Conservation (phyloP, 1,284 basidiomycete genomes). For the Trametes sp. region DNA sequence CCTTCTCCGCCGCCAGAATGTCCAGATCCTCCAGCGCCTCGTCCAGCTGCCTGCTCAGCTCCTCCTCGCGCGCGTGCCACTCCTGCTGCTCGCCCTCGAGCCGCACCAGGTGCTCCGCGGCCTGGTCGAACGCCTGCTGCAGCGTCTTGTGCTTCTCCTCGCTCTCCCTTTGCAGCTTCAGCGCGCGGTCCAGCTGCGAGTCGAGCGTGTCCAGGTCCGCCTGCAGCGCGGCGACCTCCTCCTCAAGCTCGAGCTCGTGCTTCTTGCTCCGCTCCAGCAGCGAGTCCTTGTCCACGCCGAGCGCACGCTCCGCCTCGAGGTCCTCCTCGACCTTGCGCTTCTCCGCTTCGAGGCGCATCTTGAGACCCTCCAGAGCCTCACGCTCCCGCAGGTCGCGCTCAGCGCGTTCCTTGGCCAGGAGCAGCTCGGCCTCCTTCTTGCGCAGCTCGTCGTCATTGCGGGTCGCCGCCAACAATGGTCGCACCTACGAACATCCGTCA, state of each 20-base stretch:
- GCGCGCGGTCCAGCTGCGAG: conserved; percentile 84
- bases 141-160: conserved; percentile 82
- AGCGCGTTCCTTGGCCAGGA: conserved; percentile 83
- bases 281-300: conserved; percentile 86
- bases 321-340: conserved; percentile 85
- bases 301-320: conserved; percentile 82
- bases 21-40: conserved; percentile 71
- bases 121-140: conserved; percentile 78
- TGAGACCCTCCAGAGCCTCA: conserved; percentile 79
- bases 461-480: conserved; percentile 92
- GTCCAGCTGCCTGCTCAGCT: conserved; percentile 61
- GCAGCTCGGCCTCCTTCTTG: conserved; percentile 88
- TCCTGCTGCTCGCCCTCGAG: conserved; percentile 81
- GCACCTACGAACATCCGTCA: conserved; percentile 60
- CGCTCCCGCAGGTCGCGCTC: conserved; percentile 87
- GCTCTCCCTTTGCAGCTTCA: conserved; percentile 77
- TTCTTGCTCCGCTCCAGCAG: conserved; percentile 89
- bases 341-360: conserved; percentile 82
- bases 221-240: conserved; percentile 85
- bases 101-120: conserved; percentile 83
- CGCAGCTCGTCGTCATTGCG: conserved; percentile 92
- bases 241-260: conserved; percentile 84
- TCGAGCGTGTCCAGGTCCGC: conserved; percentile 87
- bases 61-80: conserved; percentile 68
- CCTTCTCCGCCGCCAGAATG: conserved; percentile 59